phyloP scores from a whole-genome alignment of 2,329 filamentous ascomycete genomes.

The Aschersonia sp. region DNA sequence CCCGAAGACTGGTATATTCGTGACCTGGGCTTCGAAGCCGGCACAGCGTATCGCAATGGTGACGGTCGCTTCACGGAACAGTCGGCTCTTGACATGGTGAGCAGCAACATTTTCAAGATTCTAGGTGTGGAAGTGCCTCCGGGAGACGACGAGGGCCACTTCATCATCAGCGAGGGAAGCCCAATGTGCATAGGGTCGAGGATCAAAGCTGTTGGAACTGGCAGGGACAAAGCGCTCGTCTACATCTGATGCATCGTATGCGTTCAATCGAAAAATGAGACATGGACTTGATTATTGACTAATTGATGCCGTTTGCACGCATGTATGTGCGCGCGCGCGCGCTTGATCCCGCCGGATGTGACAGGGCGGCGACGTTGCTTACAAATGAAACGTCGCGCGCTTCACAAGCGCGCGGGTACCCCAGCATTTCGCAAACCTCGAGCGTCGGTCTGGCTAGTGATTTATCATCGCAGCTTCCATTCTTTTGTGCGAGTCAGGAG shows the following conservation, averaged over 20 bases:
- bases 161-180: constrained; percentile 48
- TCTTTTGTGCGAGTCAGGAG: no score
- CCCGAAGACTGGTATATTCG: constrained; percentile 48
- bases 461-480: no score
- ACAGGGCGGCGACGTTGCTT: no score
- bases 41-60: constrained; percentile 42
- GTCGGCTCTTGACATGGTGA: constrained; percentile 41
- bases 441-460: no score
- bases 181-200: constrained; percentile 44
- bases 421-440: no score
- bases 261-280: no score
- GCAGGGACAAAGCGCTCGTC: constrained; percentile 15
- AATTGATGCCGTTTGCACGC: no score
- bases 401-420: no score
- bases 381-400: no score
- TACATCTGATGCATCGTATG: constrained; percentile 14
- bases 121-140: constrained; percentile 29
- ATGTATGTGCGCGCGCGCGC: no score
- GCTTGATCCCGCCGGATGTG: no score
- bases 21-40: constrained; percentile 44
- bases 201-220: constrained; percentile 34
- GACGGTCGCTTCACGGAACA: constrained; percentile 35
- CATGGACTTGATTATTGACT: no score
- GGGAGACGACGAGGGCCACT: constrained; percentile 25
- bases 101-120: constrained; percentile 40